Percentiles rank a stretch among this genome's conserved stretches.
phyloP scores from a whole-genome alignment of 768 basidiomycete species.

The Peribolospora kevripleyi region DNA sequence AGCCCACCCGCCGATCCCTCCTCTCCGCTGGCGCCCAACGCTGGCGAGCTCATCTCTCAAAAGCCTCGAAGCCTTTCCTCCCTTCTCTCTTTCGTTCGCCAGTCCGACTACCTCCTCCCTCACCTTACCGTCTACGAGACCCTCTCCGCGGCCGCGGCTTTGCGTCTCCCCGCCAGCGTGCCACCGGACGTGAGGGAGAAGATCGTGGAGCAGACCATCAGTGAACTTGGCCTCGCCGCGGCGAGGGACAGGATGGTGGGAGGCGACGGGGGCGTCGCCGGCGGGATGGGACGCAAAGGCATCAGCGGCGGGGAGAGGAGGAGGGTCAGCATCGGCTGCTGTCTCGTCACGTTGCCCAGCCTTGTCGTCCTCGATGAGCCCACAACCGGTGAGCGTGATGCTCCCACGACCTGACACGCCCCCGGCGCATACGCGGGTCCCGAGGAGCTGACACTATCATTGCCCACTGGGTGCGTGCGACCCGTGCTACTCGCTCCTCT shows the following conservation, averaged over 20 bases:
- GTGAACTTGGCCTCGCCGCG: constrained; percentile 25
- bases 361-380: constrained; percentile 41
- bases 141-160: constrained; percentile 13
- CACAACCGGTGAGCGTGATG: constrained; percentile 30
- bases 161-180: constrained; percentile 25
- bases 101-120: constrained; percentile 18
- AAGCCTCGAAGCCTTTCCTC: background rate
- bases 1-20: background rate
- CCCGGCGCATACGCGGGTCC: no score
- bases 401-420: no score
- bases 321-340: constrained; percentile 34
- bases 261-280: constrained; percentile 15
- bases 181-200: constrained; percentile 11
- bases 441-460: background rate
- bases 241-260: constrained; percentile 30
- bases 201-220: constrained; percentile 26
- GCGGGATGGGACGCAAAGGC: constrained; percentile 22
- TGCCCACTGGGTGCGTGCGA: constrained; percentile 9
- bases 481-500: background rate
- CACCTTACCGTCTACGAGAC: constrained; percentile 20
- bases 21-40: background rate
- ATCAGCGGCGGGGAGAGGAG: constrained; percentile 38
- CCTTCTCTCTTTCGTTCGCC: constrained; percentile 18
- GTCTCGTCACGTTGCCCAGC: constrained; percentile 35
- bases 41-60: background rate